phyloP scores from a whole-genome alignment of 2,329 filamentous ascomycete genomes.

The Aspergillus felis region DNA sequence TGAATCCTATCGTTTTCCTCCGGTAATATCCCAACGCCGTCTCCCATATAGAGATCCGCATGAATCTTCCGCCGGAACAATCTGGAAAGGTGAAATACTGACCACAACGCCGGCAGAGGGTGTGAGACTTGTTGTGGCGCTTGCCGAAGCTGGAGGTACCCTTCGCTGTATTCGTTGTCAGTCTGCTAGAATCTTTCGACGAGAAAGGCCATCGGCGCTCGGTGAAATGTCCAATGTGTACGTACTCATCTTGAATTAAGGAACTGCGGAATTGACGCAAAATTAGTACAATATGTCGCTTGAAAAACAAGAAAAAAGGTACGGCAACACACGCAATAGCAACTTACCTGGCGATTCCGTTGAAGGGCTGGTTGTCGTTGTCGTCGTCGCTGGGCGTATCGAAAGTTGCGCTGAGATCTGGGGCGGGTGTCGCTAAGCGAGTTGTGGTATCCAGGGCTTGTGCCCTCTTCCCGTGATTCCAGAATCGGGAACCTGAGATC shows the following conservation, averaged over 20 bases:
- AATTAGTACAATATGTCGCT: slow-evolving; percentile 18
- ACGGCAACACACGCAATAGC: slow-evolving; percentile 7
- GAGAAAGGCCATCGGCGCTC: slow-evolving; percentile 17
- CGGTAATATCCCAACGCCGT: slow-evolving; percentile 2
- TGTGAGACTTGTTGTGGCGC: slow-evolving; percentile 98
- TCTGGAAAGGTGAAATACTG: slow-evolving; percentile 48
- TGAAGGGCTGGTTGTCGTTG: slow-evolving; percentile 45
- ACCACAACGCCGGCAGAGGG: slow-evolving; percentile 97
- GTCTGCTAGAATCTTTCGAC: slow-evolving; percentile 30
- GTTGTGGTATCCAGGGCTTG: slow-evolving; percentile 37
- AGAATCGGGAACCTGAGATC: not conserved
- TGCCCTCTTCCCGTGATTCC: slow-evolving; percentile 28
- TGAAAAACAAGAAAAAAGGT: slow-evolving; percentile 3
- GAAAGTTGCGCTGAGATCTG: slow-evolving; percentile 34
- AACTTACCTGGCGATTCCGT: slow-evolving; percentile 43
- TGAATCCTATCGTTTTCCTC: slow-evolving; percentile 8
- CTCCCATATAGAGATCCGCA: slow-evolving; percentile 13
- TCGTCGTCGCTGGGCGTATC: slow-evolving; percentile 44
- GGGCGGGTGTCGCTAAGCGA: slow-evolving; percentile 39
- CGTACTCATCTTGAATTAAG: slow-evolving; percentile 59
- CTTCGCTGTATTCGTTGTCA: slow-evolving; percentile 58
- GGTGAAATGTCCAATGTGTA: slow-evolving; percentile 27
- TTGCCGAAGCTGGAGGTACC: slow-evolving; percentile 69
- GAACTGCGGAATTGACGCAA: slow-evolving; percentile 29
- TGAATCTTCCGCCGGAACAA: slow-evolving; percentile 9